Percentiles rank a stretch among this genome's conserved stretches.
These are phyloP conservation scores for Toxoplasma gondii DNA, from an alignment of 169 alveolate species.

Conservation along the genomic window DNA sequence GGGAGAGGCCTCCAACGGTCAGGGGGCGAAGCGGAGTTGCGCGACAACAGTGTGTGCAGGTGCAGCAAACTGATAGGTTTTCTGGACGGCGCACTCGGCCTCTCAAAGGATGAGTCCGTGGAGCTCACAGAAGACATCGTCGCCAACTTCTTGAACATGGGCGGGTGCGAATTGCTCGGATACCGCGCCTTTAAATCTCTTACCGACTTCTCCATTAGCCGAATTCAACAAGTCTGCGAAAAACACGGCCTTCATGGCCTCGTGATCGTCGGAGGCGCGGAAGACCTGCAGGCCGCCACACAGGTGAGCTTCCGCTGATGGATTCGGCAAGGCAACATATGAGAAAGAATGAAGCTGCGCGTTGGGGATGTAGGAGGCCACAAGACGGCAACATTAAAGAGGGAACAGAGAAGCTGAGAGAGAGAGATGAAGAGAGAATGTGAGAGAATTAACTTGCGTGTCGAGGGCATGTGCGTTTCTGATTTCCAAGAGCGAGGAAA, in stretches of 20 bases:
- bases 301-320: conserved; percentile 32
- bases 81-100: conserved; percentile 84
- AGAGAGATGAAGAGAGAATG: no score
- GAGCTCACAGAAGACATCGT: conserved; percentile 79
- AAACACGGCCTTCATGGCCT: conserved; percentile 80
- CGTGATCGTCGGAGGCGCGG: conserved; percentile 86
- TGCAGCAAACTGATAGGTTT: conserved; percentile 81
- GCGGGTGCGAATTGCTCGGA: conserved; percentile 87
- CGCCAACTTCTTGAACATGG: conserved; percentile 79
- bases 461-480: no score
- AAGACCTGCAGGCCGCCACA: conserved; percentile 51
- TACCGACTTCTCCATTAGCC: conserved; percentile 46
- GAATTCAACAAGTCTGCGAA: conserved; percentile 56
- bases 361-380: no score
- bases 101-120: conserved; percentile 76
- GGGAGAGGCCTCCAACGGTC: background rate
- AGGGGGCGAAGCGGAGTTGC: background rate
- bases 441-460: no score
- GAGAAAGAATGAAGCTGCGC: no score
- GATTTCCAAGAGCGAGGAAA: no score
- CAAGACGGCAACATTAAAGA: no score
- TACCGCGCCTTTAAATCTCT: conserved; percentile 57
- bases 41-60: conserved; percentile 51
- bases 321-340: no score
- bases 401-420: no score